These are phyloP conservation scores for Babesia microti DNA, from an alignment of 169 alveolate genomes.

Conservation along the genomic window DNA sequence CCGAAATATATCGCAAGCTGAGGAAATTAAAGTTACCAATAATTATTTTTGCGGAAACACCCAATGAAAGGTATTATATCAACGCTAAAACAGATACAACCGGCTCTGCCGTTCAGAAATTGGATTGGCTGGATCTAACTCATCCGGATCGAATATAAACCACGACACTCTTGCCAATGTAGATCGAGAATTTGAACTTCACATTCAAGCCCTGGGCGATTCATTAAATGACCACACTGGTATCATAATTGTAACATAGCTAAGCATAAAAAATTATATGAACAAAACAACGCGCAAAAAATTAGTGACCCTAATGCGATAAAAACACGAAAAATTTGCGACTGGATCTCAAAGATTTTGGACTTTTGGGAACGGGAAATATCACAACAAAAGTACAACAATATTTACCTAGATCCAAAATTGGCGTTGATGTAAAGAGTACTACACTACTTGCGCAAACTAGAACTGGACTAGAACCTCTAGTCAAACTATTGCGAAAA, in stretches of 20 bases:
- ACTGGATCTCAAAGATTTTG: slow-evolving; percentile 19
- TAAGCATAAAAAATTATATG: slow-evolving; percentile 18
- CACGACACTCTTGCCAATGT: slow-evolving; percentile 5
- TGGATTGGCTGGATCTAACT: background rate
- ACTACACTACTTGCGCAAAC: slow-evolving; percentile 27
- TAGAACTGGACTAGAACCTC: slow-evolving; percentile 21
- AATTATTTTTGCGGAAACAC: slow-evolving; percentile 22
- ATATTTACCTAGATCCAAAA: slow-evolving; percentile 7
- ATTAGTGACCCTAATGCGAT: background rate
- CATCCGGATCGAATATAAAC: background rate
- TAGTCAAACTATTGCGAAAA: slow-evolving; percentile 8
- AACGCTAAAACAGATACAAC: background rate
- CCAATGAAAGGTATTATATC: slow-evolving; percentile 19
- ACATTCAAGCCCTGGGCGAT: slow-evolving; percentile 6
- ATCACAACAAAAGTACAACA: slow-evolving; percentile 1
- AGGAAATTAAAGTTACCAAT: slow-evolving; percentile 20
- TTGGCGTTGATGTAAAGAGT: slow-evolving; percentile 20
- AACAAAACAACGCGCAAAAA: background rate
- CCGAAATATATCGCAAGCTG: slow-evolving; percentile 9
- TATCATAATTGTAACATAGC: slow-evolving; percentile 8
- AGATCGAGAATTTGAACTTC: background rate
- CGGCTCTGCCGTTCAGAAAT: slow-evolving; percentile 1
- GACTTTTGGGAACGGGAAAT: slow-evolving; percentile 7
- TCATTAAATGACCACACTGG: background rate
- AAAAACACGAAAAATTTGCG: slow-evolving; percentile 4